phyloP scores from a whole-genome alignment of 768 basidiomycete genomes.

The Lactarius tabidus region DNA sequence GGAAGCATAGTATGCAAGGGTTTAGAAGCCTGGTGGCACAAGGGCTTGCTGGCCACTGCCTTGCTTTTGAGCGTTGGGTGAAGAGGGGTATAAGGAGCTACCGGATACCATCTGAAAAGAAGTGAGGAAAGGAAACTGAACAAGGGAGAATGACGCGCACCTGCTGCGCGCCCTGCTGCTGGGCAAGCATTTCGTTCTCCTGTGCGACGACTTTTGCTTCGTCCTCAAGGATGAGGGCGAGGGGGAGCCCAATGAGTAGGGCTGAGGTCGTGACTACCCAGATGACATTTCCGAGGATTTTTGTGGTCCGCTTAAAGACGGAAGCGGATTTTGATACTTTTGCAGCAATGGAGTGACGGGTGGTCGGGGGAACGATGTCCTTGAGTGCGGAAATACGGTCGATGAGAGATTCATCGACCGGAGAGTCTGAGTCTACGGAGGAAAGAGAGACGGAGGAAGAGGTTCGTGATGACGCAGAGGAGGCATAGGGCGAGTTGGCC shows the following conservation, averaged over 20 bases:
- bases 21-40: conserved; percentile 26
- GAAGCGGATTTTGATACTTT: conserved; percentile 56
- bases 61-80: conserved; percentile 19
- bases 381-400: conserved; percentile 90
- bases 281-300: conserved; percentile 79
- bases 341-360: conserved; percentile 69
- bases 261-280: conserved; percentile 96
- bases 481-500: conserved; percentile 63
- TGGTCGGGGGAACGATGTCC: conserved; percentile 92
- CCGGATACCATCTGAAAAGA: conserved; percentile 23
- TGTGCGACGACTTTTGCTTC: conserved; percentile 92
- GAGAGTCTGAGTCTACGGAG: conserved; percentile 68
- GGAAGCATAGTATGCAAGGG: neutral
- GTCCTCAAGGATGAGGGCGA: conserved; percentile 92
- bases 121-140: neutral
- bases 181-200: conserved; percentile 90
- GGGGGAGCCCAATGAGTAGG: conserved; percentile 86
- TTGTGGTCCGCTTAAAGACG: conserved; percentile 62
- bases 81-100: conserved; percentile 22
- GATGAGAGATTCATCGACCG: conserved; percentile 74
- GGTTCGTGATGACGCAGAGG: conserved; percentile 69
- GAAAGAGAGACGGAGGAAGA: conserved; percentile 72
- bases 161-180: conserved; percentile 90
- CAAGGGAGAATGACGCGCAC: conserved; percentile 35
- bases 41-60: conserved; percentile 23